These are phyloP conservation scores for Quercus cerris DNA, from an alignment of 306 rosid genomes.

Conservation along the genomic window DNA sequence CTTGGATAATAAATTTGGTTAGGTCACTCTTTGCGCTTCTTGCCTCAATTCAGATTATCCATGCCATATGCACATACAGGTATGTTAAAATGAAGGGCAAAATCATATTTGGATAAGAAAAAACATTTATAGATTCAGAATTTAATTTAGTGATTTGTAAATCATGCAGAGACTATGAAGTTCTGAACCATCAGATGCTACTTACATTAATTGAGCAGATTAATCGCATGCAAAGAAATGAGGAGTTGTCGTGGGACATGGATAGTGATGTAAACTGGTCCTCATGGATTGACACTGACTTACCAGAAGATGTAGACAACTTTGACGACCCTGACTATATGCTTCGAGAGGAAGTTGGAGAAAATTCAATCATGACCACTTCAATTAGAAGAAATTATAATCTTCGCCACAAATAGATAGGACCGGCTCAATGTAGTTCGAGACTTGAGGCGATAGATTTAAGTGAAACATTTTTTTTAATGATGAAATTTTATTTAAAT, in stretches of 20 bases:
- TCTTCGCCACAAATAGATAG: constrained; percentile 39
- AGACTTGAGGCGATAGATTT: too few relatives aligned
- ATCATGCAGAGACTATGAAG: constrained; percentile 61
- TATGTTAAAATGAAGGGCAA: constrained; percentile 3
- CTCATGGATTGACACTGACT: constrained; percentile 54
- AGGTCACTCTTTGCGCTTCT: constrained; percentile 38
- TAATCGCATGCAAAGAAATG: constrained; percentile 36
- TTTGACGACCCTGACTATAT: constrained; percentile 67
- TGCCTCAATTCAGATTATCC: constrained; percentile 46
- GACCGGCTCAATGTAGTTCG: too few relatives aligned
- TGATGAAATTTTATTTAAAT: too few relatives aligned
- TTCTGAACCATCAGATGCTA: constrained; percentile 58
- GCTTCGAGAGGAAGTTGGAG: constrained; percentile 49
- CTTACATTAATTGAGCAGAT: constrained; percentile 44
- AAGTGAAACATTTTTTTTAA: too few relatives aligned
- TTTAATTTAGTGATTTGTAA: background rate
- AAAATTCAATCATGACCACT: constrained; percentile 41
- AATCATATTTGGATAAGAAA: background rate
- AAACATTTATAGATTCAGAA: background rate
- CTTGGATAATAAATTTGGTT: constrained; percentile 44
- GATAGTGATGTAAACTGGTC: constrained; percentile 52
- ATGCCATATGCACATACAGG: constrained; percentile 78
- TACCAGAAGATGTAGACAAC: constrained; percentile 54
- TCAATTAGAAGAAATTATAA: constrained; percentile 42
- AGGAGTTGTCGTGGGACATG: constrained; percentile 31